Base-by-base conservation (phyloP, 805 yeast genomes). In the Ogataea pignaliae region DNA sequence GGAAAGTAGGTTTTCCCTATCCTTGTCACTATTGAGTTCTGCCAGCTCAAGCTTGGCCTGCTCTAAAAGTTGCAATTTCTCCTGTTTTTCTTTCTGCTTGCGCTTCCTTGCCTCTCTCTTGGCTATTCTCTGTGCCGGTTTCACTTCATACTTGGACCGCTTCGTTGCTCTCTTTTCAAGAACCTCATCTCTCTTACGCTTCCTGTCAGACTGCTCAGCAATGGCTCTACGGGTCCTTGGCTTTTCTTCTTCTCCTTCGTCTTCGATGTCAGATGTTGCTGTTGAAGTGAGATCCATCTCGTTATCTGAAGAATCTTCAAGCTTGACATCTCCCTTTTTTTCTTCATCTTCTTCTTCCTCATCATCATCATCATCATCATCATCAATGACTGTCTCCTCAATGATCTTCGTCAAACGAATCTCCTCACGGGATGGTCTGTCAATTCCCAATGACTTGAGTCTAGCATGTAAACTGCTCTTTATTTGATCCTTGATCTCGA, bases 391-490 rank as follows among this genome's bases (percentile, higher is more conserved):
- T 1, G 52, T 67, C 39, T 68, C 68, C 2, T 62, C 57, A 10
- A 79, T 59, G 21, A 70, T 64, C 16, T 68, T 61, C 17, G 69
- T 57, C 12, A 80, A 48, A 39, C 66, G 68, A 2, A 56, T 37
- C 49, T 75, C 79, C 29, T 71, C 76, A 3, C 68, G 68, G 0
- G 76, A 70, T 36, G 61, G 57, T 21, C 54, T 57, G 39, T 71
- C 79, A 21, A 74, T 48, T 44, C 69, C 70, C 41, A 82, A 60
- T 3, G 83, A 78, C 45, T 73, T 73, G 26, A 76, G 68, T 46
- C 95, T 72, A 1, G 87, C 75, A 10, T 61, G 68, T 52, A 86
- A 76, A 52, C 88, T 77, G 11, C 71, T 63, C 30, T 60, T 59
- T 18, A 85, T 71, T 14, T 75, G 72, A 10, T 77, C 83, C 49